These are phyloP conservation scores for Capsella rubella DNA, from an alignment of 441 rosid species.

Conservation along the genomic window DNA sequence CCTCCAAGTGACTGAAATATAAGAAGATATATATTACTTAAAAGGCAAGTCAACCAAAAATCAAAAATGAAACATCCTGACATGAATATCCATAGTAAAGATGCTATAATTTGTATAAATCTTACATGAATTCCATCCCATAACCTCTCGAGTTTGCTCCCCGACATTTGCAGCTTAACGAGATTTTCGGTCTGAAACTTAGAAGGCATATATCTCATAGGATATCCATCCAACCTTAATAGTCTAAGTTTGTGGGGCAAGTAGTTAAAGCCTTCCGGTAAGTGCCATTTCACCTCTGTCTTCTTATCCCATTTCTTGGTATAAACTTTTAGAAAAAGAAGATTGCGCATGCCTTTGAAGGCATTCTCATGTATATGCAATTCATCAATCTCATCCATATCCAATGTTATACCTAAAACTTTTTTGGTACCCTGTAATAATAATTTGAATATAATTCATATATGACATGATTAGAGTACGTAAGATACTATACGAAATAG, in stretches of 20 bases:
- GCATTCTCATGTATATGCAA: not conserved
- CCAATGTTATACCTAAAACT: constrained; percentile 20
- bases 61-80: not conserved
- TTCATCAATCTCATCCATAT: not conserved
- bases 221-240: constrained; percentile 21
- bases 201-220: constrained; percentile 29
- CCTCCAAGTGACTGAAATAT: not conserved
- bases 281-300: not conserved
- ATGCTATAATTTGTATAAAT: not conserved
- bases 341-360: constrained; percentile 28
- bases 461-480: not conserved
- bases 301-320: not conserved
- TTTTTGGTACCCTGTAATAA: constrained; percentile 17
- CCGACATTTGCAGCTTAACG: constrained; percentile 1
- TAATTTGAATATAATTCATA: not conserved
- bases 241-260: constrained; percentile 8
- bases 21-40: not conserved
- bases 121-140: constrained; percentile 31
- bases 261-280: not conserved
- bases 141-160: constrained; percentile 15
- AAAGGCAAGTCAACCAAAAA: not conserved
- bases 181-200: constrained; percentile 11
- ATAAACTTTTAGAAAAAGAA: constrained; percentile 1
- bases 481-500: not conserved
- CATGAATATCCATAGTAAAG: not conserved